Conservation (phyloP, 2,329 filamentous ascomycete genomes). For the Aspergillus jensenii region DNA sequence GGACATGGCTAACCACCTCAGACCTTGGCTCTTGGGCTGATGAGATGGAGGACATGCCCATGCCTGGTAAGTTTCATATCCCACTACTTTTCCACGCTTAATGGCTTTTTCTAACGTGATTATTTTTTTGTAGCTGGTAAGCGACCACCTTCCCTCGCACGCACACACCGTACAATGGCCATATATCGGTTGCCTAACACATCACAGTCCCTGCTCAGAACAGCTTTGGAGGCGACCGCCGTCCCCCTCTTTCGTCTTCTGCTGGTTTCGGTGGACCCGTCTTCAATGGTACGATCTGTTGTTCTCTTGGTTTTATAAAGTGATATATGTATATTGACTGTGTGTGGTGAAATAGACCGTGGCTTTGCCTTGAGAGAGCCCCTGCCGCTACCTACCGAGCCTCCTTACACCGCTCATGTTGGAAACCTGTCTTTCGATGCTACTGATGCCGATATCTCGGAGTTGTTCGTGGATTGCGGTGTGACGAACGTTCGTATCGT, state of each 20-base stretch:
- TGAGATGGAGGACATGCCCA: constrained; percentile 86
- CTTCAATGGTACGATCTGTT: constrained; percentile 33
- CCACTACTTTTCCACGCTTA: neutral
- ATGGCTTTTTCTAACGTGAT: constrained; percentile 8
- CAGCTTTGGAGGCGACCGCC: constrained; percentile 51
- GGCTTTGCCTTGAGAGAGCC: constrained; percentile 58
- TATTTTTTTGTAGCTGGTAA: constrained; percentile 30
- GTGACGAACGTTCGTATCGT: constrained; percentile 93
- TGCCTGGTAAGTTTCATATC: constrained; percentile 62
- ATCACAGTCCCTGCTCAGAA: constrained; percentile 42
- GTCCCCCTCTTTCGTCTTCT: constrained; percentile 45
- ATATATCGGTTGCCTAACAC: constrained; percentile 19
- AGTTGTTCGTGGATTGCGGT: constrained; percentile 82
- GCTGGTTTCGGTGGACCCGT: constrained; percentile 35
- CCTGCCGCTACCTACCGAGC: constrained; percentile 83
- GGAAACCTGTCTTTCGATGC: constrained; percentile 97
- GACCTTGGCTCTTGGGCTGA: constrained; percentile 94
- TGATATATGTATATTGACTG: constrained; percentile 7
- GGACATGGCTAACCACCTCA: constrained; percentile 40
- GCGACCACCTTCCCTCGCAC: constrained; percentile 16
- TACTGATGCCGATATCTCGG: constrained; percentile 75
- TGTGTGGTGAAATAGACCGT: constrained; percentile 28
- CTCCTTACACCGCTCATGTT: constrained; percentile 92
- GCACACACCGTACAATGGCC: constrained; percentile 2
- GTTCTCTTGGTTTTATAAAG: constrained; percentile 9